Evolutionary conservation across 2,329 filamentous ascomycete species (phyloP).

Genomic region (Ramichloridium luteum): DNA sequence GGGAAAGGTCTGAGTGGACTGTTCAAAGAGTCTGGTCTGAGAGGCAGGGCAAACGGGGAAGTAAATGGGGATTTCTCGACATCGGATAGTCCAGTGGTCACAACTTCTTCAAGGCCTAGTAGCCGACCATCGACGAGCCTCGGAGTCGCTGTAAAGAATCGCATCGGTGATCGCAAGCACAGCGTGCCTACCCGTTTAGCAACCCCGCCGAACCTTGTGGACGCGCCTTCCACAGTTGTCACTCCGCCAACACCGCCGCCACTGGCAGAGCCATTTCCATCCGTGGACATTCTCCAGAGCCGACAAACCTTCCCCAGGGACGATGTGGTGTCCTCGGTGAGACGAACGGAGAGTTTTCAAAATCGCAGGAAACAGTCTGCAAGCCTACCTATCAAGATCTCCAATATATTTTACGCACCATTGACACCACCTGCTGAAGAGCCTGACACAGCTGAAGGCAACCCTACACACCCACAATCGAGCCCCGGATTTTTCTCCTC

Average conservation of each 20-base stretch:
- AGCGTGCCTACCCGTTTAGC: constrained; percentile 27
- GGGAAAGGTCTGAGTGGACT: constrained; percentile 32
- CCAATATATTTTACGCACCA: constrained; percentile 58
- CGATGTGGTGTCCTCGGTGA: too few relatives aligned
- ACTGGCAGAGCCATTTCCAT: neutral
- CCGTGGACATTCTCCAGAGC: neutral
- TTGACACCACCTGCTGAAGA: constrained; percentile 68
- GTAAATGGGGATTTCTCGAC: constrained; percentile 7
- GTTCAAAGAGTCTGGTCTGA: constrained; percentile 26
- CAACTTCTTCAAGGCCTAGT: constrained; percentile 9
- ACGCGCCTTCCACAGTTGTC: constrained; percentile 45
- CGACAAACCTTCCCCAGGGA: too few relatives aligned
- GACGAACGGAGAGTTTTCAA: constrained; percentile 23
- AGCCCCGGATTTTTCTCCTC: constrained; percentile 75
- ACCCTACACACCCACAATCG: constrained; percentile 28
- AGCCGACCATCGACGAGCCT: neutral
- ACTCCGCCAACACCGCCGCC: constrained; percentile 52
- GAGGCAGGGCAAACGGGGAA: constrained; percentile 16
- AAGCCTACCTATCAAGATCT: constrained; percentile 66
- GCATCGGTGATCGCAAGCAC: too few relatives aligned
- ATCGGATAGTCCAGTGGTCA: constrained; percentile 23
- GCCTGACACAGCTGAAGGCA: constrained; percentile 45
- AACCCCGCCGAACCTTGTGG: constrained; percentile 31
- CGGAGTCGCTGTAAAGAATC: constrained; percentile 1
- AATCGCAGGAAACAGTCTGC: constrained; percentile 22